Conservation (phyloP, 2,329 filamentous ascomycete genomes). For the Aureobasidium subglaciale region DNA sequence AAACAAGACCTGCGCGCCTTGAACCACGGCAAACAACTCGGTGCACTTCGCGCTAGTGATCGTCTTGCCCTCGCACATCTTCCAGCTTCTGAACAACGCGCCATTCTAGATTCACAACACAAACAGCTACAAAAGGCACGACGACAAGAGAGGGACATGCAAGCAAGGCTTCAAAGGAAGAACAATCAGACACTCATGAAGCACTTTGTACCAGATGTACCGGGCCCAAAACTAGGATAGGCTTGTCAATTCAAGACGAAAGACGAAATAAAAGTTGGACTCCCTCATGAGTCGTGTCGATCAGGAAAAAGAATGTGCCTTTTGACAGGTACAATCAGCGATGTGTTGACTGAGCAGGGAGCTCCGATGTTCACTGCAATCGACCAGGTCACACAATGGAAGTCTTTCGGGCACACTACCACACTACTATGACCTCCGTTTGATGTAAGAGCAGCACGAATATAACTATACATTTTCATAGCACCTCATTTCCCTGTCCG, state of each 20-base stretch:
- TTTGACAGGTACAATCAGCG: too few species aligned
- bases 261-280: background rate
- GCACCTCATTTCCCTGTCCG: too few species aligned
- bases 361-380: too few species aligned
- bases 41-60: background rate
- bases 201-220: constrained; percentile 1
- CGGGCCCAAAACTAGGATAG: background rate
- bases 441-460: too few species aligned
- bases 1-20: constrained; percentile 1
- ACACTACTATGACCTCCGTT: too few species aligned
- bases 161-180: background rate
- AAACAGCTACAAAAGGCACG: background rate
- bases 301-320: too few species aligned
- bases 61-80: background rate
- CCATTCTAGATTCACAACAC: background rate
- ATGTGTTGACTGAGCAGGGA: too few species aligned
- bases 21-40: background rate
- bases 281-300: too few species aligned
- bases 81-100: background rate
- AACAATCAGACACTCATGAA: constrained; percentile 6
- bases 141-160: background rate
- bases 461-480: too few species aligned
- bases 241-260: background rate
- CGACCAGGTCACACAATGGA: too few species aligned
- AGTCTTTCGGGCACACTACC: too few species aligned